Base-by-base conservation (phyloP, 75 land plant genomes). In the Cupressus sempervirens region DNA sequence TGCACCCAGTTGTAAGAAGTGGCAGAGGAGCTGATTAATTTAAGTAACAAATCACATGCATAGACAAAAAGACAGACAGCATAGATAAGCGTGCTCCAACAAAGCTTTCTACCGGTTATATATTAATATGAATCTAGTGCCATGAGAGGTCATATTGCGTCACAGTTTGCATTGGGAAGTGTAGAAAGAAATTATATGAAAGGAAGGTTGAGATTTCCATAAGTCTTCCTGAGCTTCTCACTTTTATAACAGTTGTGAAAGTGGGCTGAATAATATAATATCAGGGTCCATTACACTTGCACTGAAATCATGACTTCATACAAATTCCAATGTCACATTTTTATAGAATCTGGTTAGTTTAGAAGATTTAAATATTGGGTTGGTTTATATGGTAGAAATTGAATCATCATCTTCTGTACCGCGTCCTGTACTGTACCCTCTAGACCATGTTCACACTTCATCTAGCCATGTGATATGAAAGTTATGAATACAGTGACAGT, bases 51-150 rank as follows among this genome's bases (percentile, higher is more conserved):
- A 30, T 70, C 74, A 70, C 74, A 70, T 70, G 74, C 74, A 70
- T 70, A 30, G 74, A 70, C 74, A 70, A 9, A 70, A 70, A 30
- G 35, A 70, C 74, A 70, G 74, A 70, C 35, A 70, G 74, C 74
- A 70, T 70, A 30, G 74, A 30, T 70, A 70, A 70, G 35, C 35
- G 74, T 70, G 74, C 35, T 70, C 10, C 35, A 62, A 70, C 74
- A 20, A 38, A 70, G 32, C 74, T 70, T 70, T 70, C 74, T 13
- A 70, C 26, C 32, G 2, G 5, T 1, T 30, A 32, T 30, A 7
- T 10, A 29, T 29, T 70, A n/a, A 68, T 50, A 50, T 1, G 35
- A 70, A 30, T 12, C 26, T 30, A 7, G 35, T 70, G 30, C 34
- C 73, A 8, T n/a, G 70, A 1, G 26, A n/a, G 72, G 26, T 68